Evolutionary conservation across 2,329 filamentous ascomycete species (phyloP), one percentile per base, ranked within the genome.

Genomic region (Colletotrichum cuscutae): DNA sequence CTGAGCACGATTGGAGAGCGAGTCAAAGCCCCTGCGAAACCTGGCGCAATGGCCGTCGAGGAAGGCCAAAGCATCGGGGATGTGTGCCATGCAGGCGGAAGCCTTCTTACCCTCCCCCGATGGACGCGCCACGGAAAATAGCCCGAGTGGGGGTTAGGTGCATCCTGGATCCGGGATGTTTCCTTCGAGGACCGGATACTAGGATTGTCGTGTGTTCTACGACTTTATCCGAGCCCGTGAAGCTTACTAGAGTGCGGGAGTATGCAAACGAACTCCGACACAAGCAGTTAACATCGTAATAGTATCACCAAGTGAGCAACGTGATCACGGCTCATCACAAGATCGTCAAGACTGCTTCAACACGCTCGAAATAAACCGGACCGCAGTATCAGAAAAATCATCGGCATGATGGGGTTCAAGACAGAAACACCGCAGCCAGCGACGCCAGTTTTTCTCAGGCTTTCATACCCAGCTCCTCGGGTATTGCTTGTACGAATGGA

Each of bases 401-500:
- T 42, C 5, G 15, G 15, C 15, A 19, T 42, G 37, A 42, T 19
- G 37, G 37, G 15, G 13, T 42, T 42, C 37, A 19, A 42, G 66
- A 84, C 78, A 71, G 78, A 76, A 37, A 81, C 78, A n/a, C 76
- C 77, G 24, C 79, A 81, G 11, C 81, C 80, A 22, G 77, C 80
- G 53, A 79, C 80, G 1, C 78, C 80, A 9, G 75, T 74, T 11
- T 81, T 80, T 65, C 79, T 81, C n/a, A 78, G 75, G 66, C 75
- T 81, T 37, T 83, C 83, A 5, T 85, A 83, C 37, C 85, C 84
- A 13, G 79, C 84, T 37, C 81, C 82, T 6, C 80, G 82, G 8
- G 79, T 84, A 56, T 75, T 86, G 6, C 79, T 83, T 49, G 79
- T 86, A 69, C 84, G 82, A 5, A 80, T 85, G 76, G 82, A 83